A percentile compares a stretch with the other conserved stretches of the same genome.
These are phyloP conservation scores for Xylaria sp. DNA, from an alignment of 2,329 filamentous ascomycete species.

Conservation along the genomic window DNA sequence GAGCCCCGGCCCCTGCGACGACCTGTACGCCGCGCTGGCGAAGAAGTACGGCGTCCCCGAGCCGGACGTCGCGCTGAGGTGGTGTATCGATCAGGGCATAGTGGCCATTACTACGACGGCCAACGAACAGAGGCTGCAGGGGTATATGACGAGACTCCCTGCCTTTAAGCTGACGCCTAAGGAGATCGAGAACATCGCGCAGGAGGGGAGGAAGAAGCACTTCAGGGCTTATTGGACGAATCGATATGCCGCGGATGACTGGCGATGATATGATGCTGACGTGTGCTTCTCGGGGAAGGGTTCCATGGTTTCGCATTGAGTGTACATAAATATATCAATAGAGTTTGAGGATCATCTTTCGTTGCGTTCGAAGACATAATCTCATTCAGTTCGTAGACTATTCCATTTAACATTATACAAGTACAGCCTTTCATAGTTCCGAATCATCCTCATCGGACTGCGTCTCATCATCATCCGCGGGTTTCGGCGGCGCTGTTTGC, in stretches of 20 bases:
- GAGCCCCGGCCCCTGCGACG: constrained; percentile 63
- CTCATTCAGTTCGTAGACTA: constrained; percentile 26
- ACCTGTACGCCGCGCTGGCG: constrained; percentile 60
- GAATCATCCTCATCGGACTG: constrained; percentile 66
- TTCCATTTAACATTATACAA: constrained; percentile 19
- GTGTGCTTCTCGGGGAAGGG: not conserved
- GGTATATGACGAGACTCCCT: constrained; percentile 61
- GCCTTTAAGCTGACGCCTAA: constrained; percentile 67
- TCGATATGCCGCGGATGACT: constrained; percentile 63
- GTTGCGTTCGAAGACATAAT: not conserved
- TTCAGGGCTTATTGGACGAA: constrained; percentile 68
- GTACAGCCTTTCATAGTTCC: constrained; percentile 55
- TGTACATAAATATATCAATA: not conserved
- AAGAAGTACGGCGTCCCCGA: constrained; percentile 67
- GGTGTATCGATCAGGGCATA: constrained; percentile 68
- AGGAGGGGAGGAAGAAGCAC: constrained; percentile 68
- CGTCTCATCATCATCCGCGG: constrained; percentile 56
- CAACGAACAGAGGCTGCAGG: constrained; percentile 66
- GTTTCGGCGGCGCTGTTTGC: constrained; percentile 43
- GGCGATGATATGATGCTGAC: constrained; percentile 47
- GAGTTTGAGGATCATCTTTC: not conserved
- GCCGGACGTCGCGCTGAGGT: constrained; percentile 67
- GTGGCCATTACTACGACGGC: constrained; percentile 69
- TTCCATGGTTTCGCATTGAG: not conserved
- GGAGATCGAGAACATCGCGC: constrained; percentile 66